Evolutionary conservation across 164 flowering plant genomes (phyloP), one percentile per base, ranked within the genome.

Genomic region (Paratinospora sagittata): DNA sequence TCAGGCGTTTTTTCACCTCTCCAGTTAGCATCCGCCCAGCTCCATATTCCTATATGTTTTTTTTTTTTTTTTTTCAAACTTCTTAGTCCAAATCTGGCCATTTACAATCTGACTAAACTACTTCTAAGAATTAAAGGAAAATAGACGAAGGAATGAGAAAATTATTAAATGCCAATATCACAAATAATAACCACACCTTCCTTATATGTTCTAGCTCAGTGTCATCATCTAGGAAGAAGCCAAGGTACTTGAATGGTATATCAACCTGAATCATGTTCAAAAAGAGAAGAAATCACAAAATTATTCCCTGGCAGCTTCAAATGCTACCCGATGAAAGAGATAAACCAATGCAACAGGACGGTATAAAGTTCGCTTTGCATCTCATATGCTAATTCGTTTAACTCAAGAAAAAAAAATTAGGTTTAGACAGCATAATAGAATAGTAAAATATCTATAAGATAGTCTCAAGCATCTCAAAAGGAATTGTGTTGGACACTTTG

Each of bases 151-250:
- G 16, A n/a, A 65, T 34, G 45, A 30, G 34, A 30, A 30, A 30
- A 2, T 30, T 30, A 30, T 30, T 30, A 30, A 30, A 30, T 55
- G 43, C 30, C 55, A 12, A 26, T 11, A 26, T 36, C 43, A 23
- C 52, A 49, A 63, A 55, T n/a, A 26, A 33, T 58, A 70, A 70
- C 34, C 83, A 74, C 60, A 92, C 99, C 88, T 75, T 81, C 72
- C 79, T 86, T 77, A 93, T 90, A 77, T 82, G 85, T 73, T 93
- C 97, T 55, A 88, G 89, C 74, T 96, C 96, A 65, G 64, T 89
- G 83, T 96, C 99, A 77, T 96, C 97, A 21, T 96, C 99, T 34
- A 96, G 84, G 83, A 93, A 96, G 78, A 96, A 96, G 10, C 84
- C 78, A 12, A 95, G 87, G 79, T 92, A 94, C 80, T 94, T 94